A percentile compares a stretch with the other conserved stretches of the same genome.
Evolutionary conservation across 495 filamentous ascomycete genomes (phyloP).

Genomic region (Neurospora sp.): DNA sequence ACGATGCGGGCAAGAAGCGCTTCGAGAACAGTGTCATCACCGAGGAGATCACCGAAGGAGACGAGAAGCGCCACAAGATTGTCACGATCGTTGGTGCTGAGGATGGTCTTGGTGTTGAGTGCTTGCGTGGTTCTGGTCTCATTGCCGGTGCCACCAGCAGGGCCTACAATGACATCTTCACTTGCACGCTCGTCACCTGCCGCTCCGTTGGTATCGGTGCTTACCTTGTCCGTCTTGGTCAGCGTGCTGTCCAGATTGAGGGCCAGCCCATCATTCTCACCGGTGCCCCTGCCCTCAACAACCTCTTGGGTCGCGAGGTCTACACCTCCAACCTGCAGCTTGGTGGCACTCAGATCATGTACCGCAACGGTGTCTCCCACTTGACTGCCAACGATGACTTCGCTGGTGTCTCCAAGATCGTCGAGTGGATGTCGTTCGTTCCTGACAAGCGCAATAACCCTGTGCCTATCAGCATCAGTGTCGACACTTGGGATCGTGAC

Average conservation of each 20-base stretch:
- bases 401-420: constrained; percentile 93
- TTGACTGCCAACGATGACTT: constrained; percentile 98
- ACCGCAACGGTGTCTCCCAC: constrained; percentile 98
- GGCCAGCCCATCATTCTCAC: constrained; percentile 98
- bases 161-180: constrained; percentile 98
- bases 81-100: constrained; percentile 89
- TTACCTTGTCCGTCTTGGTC: constrained; percentile 93
- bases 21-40: constrained; percentile 90
- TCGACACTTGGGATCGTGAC: constrained; percentile 91
- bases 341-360: constrained; percentile 99
- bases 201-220: constrained; percentile 96
- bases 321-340: constrained; percentile 99
- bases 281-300: constrained; percentile 95
- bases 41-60: constrained; percentile 72
- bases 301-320: constrained; percentile 92
- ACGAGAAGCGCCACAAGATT: constrained; percentile 89
- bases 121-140: constrained; percentile 89
- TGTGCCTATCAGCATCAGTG: constrained; percentile 72
- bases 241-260: constrained; percentile 97
- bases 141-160: constrained; percentile 96
- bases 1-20: constrained; percentile 71
- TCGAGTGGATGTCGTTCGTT: constrained; percentile 94
- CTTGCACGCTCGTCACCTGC: constrained; percentile 94
- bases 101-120: constrained; percentile 95
- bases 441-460: constrained; percentile 88